A percentile compares a stretch with the other conserved stretches of the same genome.
Conservation (phyloP, 2,329 filamentous ascomycete species). For the Elsinoe necatrix region DNA sequence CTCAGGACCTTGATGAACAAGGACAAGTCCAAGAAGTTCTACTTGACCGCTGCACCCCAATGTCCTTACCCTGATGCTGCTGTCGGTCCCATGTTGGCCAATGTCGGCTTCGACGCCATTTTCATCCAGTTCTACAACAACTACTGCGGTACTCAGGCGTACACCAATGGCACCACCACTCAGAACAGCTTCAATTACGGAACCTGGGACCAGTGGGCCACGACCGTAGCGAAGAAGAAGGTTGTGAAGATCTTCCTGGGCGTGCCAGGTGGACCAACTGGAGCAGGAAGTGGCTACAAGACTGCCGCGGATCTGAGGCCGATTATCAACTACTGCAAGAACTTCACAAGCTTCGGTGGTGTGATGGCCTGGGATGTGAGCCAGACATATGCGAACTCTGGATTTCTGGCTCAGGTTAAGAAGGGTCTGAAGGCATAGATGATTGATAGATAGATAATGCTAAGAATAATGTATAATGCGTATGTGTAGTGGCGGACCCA, state of each 20-base stretch:
- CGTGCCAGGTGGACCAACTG: conserved; percentile 29
- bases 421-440: conserved; percentile 29
- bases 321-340: conserved; percentile 42
- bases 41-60: conserved; percentile 42
- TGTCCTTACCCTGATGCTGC: conserved; percentile 40
- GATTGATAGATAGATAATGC: neutral
- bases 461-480: neutral
- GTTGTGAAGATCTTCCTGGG: conserved; percentile 48
- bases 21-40: conserved; percentile 33
- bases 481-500: neutral
- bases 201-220: conserved; percentile 42
- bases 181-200: conserved; percentile 25
- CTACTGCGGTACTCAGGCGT: conserved; percentile 40
- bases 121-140: conserved; percentile 42
- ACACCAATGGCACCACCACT: conserved; percentile 25
- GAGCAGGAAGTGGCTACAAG: conserved; percentile 21
- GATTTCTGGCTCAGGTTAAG: conserved; percentile 38
- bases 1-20: conserved; percentile 34
- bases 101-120: conserved; percentile 36
- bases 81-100: conserved; percentile 34
- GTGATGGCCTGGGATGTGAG: conserved; percentile 54
- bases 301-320: conserved; percentile 10
- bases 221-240: conserved; percentile 31
- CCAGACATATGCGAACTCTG: conserved; percentile 36
- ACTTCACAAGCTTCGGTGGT: conserved; percentile 44